These are phyloP conservation scores for Exsudoporus frostii DNA, from an alignment of 768 basidiomycete genomes.

Conservation along the genomic window DNA sequence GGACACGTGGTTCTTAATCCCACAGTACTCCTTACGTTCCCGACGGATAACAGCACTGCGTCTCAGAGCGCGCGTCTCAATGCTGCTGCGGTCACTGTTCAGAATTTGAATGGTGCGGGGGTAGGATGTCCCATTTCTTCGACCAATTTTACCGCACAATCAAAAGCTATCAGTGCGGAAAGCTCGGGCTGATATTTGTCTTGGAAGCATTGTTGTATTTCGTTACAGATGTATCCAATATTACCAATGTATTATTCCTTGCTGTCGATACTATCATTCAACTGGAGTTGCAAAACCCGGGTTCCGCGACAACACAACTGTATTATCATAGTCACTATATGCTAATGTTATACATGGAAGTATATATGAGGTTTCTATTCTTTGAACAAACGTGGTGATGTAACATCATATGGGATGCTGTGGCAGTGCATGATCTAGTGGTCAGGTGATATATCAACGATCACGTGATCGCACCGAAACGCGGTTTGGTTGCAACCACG, in stretches of 20 bases:
- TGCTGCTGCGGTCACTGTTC: constrained; percentile 60
- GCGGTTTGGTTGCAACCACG: constrained; percentile 25
- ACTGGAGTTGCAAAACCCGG: no score
- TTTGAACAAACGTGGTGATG: no score
- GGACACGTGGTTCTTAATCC: constrained; percentile 43
- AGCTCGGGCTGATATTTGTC: constrained; percentile 5
- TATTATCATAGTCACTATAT: no score
- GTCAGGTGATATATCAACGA: constrained; percentile 26
- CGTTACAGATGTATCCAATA: not conserved
- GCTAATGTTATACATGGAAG: no score
- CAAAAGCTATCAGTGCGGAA: constrained; percentile 18
- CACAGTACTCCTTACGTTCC: constrained; percentile 39
- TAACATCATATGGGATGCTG: no score
- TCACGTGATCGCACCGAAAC: constrained; percentile 21
- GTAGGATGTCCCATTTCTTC: constrained; percentile 62
- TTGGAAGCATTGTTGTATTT: not conserved
- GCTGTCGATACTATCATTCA: no score
- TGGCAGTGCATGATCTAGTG: not conserved
- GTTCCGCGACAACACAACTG: no score
- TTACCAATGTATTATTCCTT: not conserved
- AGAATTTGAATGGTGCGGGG: constrained; percentile 68
- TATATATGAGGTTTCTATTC: no score
- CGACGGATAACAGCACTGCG: constrained; percentile 37
- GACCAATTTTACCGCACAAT: constrained; percentile 54
- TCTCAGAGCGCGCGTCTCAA: constrained; percentile 50